Conservation (phyloP, 2,329 filamentous ascomycete genomes). For the Lasiodiplodia theobromae region DNA sequence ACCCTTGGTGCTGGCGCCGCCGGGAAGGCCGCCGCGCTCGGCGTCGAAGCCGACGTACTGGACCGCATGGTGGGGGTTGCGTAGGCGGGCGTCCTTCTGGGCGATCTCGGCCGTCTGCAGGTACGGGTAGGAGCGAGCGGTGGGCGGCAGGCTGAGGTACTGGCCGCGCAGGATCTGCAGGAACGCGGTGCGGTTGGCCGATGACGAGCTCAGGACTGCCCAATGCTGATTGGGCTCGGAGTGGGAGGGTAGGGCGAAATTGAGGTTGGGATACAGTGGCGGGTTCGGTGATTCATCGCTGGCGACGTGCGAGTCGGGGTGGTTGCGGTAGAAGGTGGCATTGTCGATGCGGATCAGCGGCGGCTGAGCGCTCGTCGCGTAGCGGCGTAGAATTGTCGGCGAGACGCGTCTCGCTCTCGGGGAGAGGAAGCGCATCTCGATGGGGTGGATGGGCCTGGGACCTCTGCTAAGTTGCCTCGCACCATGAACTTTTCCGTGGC, state of each 20-base stretch:
- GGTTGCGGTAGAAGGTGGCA: constrained; percentile 82
- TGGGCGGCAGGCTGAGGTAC: constrained; percentile 77
- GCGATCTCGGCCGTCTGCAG: constrained; percentile 70
- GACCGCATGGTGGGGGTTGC: constrained; percentile 72
- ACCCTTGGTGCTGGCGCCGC: constrained; percentile 55
- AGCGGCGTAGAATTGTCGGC: not conserved
- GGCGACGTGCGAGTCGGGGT: constrained; percentile 59
- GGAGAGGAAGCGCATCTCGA: constrained; percentile 18
- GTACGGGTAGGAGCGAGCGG: constrained; percentile 79
- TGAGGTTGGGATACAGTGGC: constrained; percentile 74
- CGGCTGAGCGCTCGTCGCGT: not conserved
- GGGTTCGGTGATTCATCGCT: constrained; percentile 62
- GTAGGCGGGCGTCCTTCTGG: constrained; percentile 58
- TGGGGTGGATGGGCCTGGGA: not conserved
- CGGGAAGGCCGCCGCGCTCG: constrained; percentile 66
- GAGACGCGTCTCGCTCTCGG: constrained; percentile 5
- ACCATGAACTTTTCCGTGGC: constrained; percentile 14
- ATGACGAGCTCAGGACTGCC: constrained; percentile 83
- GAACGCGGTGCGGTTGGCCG: constrained; percentile 81
- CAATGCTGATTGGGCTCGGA: constrained; percentile 67
- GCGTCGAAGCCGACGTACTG: constrained; percentile 91
- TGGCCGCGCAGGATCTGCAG: constrained; percentile 79
- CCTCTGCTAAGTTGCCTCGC: no score
- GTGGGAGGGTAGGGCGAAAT: constrained; percentile 71
- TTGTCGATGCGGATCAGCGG: constrained; percentile 70